A percentile compares a stretch with the other conserved stretches of the same genome.
These are phyloP conservation scores for Coelastrella sp. DNA, from an alignment of 139 green algal species.

Conservation along the genomic window DNA sequence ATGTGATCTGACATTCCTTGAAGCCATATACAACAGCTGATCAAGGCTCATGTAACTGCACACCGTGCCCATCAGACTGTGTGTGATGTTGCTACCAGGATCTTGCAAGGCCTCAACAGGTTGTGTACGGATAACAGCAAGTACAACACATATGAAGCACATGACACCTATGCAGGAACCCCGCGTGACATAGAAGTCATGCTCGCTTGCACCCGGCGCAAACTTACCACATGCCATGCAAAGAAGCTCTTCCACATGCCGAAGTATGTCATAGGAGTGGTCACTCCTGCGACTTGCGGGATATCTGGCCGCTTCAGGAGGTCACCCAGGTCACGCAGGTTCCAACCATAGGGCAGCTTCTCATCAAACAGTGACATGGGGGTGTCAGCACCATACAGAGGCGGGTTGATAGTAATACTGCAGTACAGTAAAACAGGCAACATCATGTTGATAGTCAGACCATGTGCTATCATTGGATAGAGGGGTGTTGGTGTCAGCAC, in stretches of 20 bases:
- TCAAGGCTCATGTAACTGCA: too few relatives aligned
- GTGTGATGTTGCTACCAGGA: too few relatives aligned
- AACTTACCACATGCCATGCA: conserved; percentile 65
- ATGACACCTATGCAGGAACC: too few relatives aligned
- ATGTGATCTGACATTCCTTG: too few relatives aligned
- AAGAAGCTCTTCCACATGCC: conserved; percentile 86
- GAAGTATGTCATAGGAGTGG: conserved; percentile 85
- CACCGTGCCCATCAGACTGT: too few relatives aligned
- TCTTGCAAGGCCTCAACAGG: too few relatives aligned
- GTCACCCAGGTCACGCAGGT: conserved; percentile 68
- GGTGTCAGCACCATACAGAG: conserved; percentile 77
- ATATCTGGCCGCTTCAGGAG: conserved; percentile 61
- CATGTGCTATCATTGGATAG: too few relatives aligned
- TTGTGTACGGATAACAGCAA: too few relatives aligned
- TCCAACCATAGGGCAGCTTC: conserved; percentile 80
- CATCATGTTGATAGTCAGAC: not conserved
- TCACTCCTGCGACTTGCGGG: conserved; percentile 68
- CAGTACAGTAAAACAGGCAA: not conserved
- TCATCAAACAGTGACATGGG: conserved; percentile 77
- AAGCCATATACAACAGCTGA: too few relatives aligned
- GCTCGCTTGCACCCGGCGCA: not conserved
- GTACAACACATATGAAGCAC: too few relatives aligned
- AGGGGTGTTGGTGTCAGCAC: too few relatives aligned
- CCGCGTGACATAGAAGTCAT: too few relatives aligned
- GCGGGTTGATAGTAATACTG: conserved; percentile 71